Evolutionary conservation across 768 basidiomycete genomes (phyloP), one percentile per base, ranked within the genome.

Genomic region (Nidularia pulvinata): DNA sequence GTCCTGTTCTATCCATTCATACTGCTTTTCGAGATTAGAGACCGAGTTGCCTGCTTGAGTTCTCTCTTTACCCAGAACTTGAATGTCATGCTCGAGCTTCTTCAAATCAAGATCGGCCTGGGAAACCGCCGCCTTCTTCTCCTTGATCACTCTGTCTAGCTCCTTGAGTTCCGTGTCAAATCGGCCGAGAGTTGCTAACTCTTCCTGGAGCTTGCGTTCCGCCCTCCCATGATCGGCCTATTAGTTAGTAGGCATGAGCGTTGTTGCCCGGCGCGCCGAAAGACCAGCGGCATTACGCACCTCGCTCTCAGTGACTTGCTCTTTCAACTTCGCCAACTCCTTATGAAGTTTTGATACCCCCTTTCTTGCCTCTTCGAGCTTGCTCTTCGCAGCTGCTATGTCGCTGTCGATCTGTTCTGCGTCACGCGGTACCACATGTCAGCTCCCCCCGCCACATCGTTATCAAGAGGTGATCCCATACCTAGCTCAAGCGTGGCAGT

Each of bases 1-100:
- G 66, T 99, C 95, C 56, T 95, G 86, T 4, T 66, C 66, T 56
- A 99, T 98, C 97, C 97, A 98, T 0, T 87, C 80, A 60, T 89
- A 81, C 64, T 87, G 81, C 62, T 87, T 84, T 72, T 97, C 94
- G n/a, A 96, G 76, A 47, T 78, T 81, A 25, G 77, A 67, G 30
- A 87, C 80, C 36, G 62, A 52, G 45, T 82, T 84, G 33, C 65
- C 63, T 1, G 85, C 83, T 1, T 77, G 60, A 6, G 80, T 69
- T 61, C 80, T 80, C 52, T 97, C 94, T 68, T 88, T 92, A 33
- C 67, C 75, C 33, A 89, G 66, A 9, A 69, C 70, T 45, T 77
- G 75, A 4, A 91, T 72, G 2, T 89, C 88, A 59, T 94, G 90
- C 44, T 89, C 86, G 19, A 88, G 63, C 62, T 86, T 76, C 60